phyloP scores from a whole-genome alignment of 2,329 filamentous ascomycete species.

The Coccinonectria pachysandricola region DNA sequence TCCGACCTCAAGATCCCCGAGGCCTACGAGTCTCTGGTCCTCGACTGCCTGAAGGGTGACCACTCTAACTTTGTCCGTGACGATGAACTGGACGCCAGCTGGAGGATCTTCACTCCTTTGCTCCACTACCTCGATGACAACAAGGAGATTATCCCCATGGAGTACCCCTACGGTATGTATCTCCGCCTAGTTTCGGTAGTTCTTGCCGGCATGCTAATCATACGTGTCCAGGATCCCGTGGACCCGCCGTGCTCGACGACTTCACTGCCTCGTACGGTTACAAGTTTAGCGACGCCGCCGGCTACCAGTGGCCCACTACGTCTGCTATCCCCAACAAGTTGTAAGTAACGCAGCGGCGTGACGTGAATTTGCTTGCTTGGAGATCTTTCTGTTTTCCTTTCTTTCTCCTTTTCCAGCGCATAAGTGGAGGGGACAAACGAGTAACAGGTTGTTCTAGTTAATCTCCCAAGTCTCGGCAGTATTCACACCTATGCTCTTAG shows the following conservation, averaged over 20 bases:
- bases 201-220: constrained; percentile 1
- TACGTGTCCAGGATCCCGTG: constrained; percentile 69
- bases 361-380: too few relatives aligned
- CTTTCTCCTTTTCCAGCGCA: too few relatives aligned
- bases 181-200: neutral
- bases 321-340: constrained; percentile 66
- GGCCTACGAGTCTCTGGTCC: constrained; percentile 94
- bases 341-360: constrained; percentile 40
- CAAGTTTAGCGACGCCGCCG: constrained; percentile 94
- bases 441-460: constrained; percentile 16
- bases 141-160: constrained; percentile 99
- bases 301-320: constrained; percentile 88
- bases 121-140: constrained; percentile 98
- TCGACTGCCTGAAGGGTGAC: constrained; percentile 96
- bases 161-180: constrained; percentile 85
- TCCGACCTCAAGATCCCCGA: constrained; percentile 99
- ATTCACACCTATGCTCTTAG: too few relatives aligned
- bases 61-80: constrained; percentile 99
- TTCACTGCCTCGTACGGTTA: constrained; percentile 98
- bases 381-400: too few relatives aligned
- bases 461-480: constrained; percentile 11
- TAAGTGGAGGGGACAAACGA: constrained; percentile 3
- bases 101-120: constrained; percentile 96
- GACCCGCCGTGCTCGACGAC: constrained; percentile 91
- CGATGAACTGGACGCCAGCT: constrained; percentile 92